Percentiles rank a stretch among this genome's conserved stretches.
These are phyloP conservation scores for Mycena metata DNA, from an alignment of 768 basidiomycete genomes.

Conservation along the genomic window DNA sequence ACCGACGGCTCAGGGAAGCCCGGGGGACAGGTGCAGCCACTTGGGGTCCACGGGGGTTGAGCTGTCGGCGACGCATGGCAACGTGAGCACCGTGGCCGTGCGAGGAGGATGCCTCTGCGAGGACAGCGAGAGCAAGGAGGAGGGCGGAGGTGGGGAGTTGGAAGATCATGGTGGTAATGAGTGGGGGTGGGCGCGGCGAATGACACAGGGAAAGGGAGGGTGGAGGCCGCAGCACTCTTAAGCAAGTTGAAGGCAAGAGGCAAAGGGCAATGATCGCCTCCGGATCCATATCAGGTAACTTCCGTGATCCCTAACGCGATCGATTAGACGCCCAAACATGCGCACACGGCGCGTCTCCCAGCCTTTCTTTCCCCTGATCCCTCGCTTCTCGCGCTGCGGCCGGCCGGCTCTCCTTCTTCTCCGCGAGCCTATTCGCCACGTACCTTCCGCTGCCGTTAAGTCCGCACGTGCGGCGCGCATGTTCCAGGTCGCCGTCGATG, in stretches of 20 bases:
- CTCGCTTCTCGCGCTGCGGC: conserved; percentile 24
- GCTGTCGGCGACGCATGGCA: conserved; percentile 42
- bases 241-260: conserved; percentile 30
- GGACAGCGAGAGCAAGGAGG: conserved; percentile 40
- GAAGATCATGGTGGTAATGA: conserved; percentile 41
- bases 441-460: conserved; percentile 27
- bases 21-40: conserved; percentile 3
- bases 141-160: conserved; percentile 42
- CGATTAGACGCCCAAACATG: conserved; percentile 8
- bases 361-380: not conserved
- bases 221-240: conserved; percentile 34
- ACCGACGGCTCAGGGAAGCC: conserved; percentile 26
- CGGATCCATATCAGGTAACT: not conserved
- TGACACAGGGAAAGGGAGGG: conserved; percentile 22
- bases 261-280: conserved; percentile 28
- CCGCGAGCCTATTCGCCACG: conserved; percentile 21
- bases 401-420: conserved; percentile 25
- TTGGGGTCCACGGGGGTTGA: conserved; percentile 39
- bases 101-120: conserved; percentile 39
- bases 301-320: not conserved
- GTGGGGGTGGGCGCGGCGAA: conserved; percentile 31
- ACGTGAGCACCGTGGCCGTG: conserved; percentile 39
- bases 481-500: conserved; percentile 10
- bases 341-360: conserved; percentile 20
- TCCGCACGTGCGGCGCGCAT: conserved; percentile 26